Evolutionary conservation across 2,329 filamentous ascomycete genomes (phyloP).

Genomic region (Zymoseptoria pseudotritici): DNA sequence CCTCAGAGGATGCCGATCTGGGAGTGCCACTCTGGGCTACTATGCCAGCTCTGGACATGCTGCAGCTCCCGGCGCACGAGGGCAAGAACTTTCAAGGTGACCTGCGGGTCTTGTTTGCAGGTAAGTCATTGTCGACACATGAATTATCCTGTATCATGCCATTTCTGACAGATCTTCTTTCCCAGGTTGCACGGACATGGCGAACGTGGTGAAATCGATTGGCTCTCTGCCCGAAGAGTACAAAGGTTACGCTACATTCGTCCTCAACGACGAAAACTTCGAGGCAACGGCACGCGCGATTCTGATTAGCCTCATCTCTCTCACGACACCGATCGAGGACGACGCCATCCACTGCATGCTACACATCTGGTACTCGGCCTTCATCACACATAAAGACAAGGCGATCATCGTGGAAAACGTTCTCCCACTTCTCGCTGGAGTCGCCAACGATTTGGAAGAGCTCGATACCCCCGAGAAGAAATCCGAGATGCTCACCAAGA

Average conservation of each 20-base stretch:
- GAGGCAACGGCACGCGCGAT: slow-evolving; percentile 27
- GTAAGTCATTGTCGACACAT: not conserved
- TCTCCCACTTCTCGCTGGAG: not conserved
- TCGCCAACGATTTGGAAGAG: not conserved
- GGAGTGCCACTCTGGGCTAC: slow-evolving; percentile 34
- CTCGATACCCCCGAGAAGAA: not conserved
- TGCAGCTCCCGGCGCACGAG: slow-evolving; percentile 29
- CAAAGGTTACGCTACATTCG: slow-evolving; percentile 17
- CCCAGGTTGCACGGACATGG: slow-evolving; percentile 33
- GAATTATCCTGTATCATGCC: not conserved
- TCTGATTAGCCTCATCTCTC: slow-evolving; percentile 32
- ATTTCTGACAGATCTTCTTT: not conserved
- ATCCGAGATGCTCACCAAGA: slow-evolving; percentile 20
- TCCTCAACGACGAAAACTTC: slow-evolving; percentile 37
- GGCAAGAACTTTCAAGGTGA: slow-evolving; percentile 11
- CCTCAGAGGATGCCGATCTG: not conserved
- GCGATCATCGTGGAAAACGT: not conserved
- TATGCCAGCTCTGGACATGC: slow-evolving; percentile 35
- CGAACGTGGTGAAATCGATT: slow-evolving; percentile 39
- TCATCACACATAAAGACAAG: slow-evolving; percentile 15
- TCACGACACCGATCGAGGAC: slow-evolving; percentile 9
- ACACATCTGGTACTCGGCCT: slow-evolving; percentile 43
- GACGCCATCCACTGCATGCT: slow-evolving; percentile 31
- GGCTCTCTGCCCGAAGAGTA: slow-evolving; percentile 28
- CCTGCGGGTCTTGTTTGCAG: not conserved